Conservation (phyloP, 2,329 filamentous ascomycete genomes). For the Verticillium tricorpus region DNA sequence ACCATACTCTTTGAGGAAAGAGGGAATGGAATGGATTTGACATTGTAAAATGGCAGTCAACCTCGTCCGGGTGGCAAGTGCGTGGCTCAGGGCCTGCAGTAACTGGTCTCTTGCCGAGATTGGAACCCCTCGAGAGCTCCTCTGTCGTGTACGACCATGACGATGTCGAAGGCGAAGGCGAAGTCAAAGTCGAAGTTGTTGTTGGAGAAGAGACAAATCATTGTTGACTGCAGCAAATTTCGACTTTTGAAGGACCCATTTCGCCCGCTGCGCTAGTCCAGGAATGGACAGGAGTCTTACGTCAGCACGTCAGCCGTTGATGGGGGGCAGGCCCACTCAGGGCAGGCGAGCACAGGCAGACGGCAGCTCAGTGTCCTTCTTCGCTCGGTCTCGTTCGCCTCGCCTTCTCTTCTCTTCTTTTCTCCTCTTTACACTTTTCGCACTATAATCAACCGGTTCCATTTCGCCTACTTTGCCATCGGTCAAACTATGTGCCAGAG, state of each 20-base stretch:
- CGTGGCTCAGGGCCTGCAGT: background rate
- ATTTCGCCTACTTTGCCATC: conserved; percentile 44
- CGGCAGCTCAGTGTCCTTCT: background rate
- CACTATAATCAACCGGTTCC: conserved; percentile 59
- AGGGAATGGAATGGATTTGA: background rate
- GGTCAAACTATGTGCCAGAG: conserved; percentile 60
- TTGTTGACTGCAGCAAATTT: background rate
- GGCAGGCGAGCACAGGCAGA: background rate
- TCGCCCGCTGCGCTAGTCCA: background rate
- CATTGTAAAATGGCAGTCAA: no score
- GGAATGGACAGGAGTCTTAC: background rate
- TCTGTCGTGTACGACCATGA: no score
- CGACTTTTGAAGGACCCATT: background rate
- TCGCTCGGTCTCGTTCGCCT: background rate
- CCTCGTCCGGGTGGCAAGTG: background rate
- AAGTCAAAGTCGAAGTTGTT: background rate
- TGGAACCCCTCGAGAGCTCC: no score
- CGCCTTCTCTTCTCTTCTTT: conserved; percentile 14
- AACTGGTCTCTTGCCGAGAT: background rate
- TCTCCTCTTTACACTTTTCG: conserved; percentile 40
- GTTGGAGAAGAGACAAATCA: background rate
- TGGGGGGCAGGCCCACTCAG: background rate
- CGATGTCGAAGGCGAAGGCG: background rate
- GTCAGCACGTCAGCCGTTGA: background rate
- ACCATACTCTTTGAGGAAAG: background rate